Conservation (phyloP, 257 asterid species). For the Solanum virginianum region DNA sequence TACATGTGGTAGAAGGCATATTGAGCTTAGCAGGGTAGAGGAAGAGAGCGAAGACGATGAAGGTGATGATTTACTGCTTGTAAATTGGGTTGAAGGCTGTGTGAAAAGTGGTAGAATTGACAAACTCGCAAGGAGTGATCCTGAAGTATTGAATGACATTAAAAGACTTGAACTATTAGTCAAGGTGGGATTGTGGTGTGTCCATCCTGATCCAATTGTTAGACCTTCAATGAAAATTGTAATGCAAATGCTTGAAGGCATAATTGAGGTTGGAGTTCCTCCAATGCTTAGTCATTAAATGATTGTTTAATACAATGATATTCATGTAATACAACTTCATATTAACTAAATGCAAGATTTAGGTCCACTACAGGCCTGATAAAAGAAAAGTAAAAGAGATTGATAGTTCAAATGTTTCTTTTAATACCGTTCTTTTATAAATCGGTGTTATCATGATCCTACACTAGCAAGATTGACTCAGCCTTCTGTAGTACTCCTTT, state of each 20-base stretch:
- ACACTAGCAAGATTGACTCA: too few relatives aligned
- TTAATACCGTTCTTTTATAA: too few relatives aligned
- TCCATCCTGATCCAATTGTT: not conserved
- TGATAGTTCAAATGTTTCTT: too few relatives aligned
- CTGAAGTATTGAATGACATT: not conserved
- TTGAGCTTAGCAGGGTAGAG: not conserved
- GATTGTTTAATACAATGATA: not conserved
- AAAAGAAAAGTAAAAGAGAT: too few relatives aligned
- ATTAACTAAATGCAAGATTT: too few relatives aligned
- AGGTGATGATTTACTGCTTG: not conserved
- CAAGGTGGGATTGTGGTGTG: constrained; percentile 9
- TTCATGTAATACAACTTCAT: too few relatives aligned
- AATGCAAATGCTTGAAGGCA: constrained; percentile 3
- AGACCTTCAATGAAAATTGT: constrained; percentile 10
- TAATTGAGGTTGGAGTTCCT: not conserved
- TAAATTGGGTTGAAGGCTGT: constrained; percentile 1
- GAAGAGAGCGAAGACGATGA: not conserved
- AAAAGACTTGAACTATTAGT: not conserved
- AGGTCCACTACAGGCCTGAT: too few relatives aligned
- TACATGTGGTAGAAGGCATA: not conserved
- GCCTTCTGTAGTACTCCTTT: too few relatives aligned
- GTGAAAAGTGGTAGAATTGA: not conserved
- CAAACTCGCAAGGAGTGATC: not conserved
- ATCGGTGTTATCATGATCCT: too few relatives aligned
- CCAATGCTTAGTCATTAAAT: not conserved